Percentiles rank a stretch among this genome's conserved stretches.
Evolutionary conservation across 1,139 yeast genomes (phyloP).

Genomic region (Pneumocystis wakefieldiae): DNA sequence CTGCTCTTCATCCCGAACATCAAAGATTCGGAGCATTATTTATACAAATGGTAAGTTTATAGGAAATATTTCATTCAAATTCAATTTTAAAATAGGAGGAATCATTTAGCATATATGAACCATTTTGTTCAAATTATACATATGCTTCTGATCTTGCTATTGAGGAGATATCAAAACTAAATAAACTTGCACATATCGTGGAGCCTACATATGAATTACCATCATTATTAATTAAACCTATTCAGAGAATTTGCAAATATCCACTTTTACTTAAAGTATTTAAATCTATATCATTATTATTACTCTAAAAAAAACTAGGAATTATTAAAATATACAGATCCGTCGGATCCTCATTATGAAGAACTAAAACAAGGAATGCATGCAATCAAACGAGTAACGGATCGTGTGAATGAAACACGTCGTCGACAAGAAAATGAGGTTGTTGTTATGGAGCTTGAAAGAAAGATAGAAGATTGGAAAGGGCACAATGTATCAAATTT

Average conservation of each 20-base stretch:
- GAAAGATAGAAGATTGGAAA: conserved; percentile 77
- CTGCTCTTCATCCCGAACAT: conserved; percentile 53
- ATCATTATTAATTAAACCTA: conserved; percentile 79
- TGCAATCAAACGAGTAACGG: conserved; percentile 61
- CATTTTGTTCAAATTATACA: conserved; percentile 70
- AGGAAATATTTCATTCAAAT: not conserved
- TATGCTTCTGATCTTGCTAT: conserved; percentile 71
- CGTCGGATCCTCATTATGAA: conserved; percentile 40
- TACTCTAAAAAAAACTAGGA: conserved; percentile 25
- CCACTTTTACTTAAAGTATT: conserved; percentile 51
- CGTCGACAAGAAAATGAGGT: conserved; percentile 79
- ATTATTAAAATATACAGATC: conserved; percentile 49
- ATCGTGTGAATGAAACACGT: conserved; percentile 83
- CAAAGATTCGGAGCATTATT: conserved; percentile 84
- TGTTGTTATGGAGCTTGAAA: conserved; percentile 49
- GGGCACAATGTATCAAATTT: conserved; percentile 74
- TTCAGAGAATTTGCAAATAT: conserved; percentile 85
- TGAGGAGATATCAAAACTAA: conserved; percentile 44
- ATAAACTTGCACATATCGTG: conserved; percentile 36
- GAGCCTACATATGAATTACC: conserved; percentile 85
- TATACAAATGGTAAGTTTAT: conserved; percentile 40
- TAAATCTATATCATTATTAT: not conserved
- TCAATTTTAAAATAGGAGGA: conserved; percentile 21
- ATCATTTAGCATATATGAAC: conserved; percentile 74
- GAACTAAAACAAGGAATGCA: conserved; percentile 59